phyloP scores from a whole-genome alignment of 768 basidiomycete species.

The Tylopilus balloui region DNA sequence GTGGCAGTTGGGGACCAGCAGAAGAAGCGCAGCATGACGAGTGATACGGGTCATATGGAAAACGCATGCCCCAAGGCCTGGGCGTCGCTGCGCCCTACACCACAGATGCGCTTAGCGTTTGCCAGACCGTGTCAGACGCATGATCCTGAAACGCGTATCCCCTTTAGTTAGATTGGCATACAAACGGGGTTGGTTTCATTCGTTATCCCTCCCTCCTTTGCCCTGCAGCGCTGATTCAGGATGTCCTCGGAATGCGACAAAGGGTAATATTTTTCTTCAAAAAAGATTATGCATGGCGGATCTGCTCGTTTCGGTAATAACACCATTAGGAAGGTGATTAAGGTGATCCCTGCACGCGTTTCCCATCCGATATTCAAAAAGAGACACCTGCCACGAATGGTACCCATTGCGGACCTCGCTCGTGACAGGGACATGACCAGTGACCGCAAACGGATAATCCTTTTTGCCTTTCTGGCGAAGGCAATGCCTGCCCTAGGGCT shows the following conservation, averaged over 20 bases:
- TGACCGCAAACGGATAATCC: constrained; percentile 12
- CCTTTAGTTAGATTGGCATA: constrained; percentile 7
- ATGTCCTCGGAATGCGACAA: constrained; percentile 18
- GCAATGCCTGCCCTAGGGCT: constrained; percentile 16
- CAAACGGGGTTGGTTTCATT: constrained; percentile 1
- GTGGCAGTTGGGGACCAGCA: background rate
- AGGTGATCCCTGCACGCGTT: constrained; percentile 9
- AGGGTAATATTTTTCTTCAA: constrained; percentile 1
- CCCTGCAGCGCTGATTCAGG: background rate
- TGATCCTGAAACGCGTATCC: constrained; percentile 18
- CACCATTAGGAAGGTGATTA: constrained; percentile 16
- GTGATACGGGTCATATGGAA: background rate
- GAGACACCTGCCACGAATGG: constrained; percentile 14
- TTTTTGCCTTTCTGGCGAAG: constrained; percentile 14
- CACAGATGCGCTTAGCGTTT: background rate
- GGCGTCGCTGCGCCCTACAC: constrained; percentile 13
- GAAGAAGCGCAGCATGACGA: constrained; percentile 1
- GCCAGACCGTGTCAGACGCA: constrained; percentile 4
- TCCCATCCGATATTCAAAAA: constrained; percentile 17
- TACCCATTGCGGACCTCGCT: constrained; percentile 2
- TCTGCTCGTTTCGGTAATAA: constrained; percentile 18
- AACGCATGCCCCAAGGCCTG: constrained; percentile 7
- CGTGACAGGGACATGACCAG: constrained; percentile 16
- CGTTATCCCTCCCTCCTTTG: background rate
- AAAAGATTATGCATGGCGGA: constrained; percentile 4